phyloP scores from a whole-genome alignment of 495 filamentous ascomycete genomes.

The Penicillium paradoxum region DNA sequence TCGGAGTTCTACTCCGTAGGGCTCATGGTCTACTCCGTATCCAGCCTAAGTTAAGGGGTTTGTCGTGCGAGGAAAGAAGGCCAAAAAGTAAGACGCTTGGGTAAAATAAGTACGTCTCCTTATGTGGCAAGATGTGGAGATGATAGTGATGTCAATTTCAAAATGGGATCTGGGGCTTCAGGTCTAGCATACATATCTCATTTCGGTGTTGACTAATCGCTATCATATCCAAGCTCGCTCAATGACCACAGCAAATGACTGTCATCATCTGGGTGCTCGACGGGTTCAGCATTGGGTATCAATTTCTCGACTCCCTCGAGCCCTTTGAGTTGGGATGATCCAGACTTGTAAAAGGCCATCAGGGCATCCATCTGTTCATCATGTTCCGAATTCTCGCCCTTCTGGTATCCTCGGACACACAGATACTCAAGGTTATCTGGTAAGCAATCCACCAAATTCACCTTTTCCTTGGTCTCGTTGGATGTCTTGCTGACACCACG shows the following conservation, averaged over 20 bases:
- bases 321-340: constrained; percentile 13
- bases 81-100: no score
- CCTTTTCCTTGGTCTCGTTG: no score
- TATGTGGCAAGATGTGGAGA: no score
- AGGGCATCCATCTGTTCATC: constrained; percentile 22
- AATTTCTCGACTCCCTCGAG: constrained; percentile 15
- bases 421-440: constrained; percentile 24
- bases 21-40: no score
- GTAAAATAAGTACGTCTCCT: no score
- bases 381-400: constrained; percentile 3
- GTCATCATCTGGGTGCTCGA: constrained; percentile 15
- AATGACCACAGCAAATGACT: constrained; percentile 11
- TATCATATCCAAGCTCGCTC: background rate
- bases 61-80: no score
- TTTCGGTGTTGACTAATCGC: background rate
- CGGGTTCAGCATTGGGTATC: constrained; percentile 19
- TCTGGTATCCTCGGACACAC: constrained; percentile 24
- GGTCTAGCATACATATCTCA: background rate
- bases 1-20: no score
- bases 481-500: constrained; percentile 1
- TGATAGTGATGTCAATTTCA: no score
- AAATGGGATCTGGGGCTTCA: no score
- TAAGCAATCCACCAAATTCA: constrained; percentile 10
- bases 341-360: constrained; percentile 6
- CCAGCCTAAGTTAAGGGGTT: no score